These are phyloP conservation scores for Musa beccarii DNA, from an alignment of 176 grass and related monocot genomes.

Conservation along the genomic window DNA sequence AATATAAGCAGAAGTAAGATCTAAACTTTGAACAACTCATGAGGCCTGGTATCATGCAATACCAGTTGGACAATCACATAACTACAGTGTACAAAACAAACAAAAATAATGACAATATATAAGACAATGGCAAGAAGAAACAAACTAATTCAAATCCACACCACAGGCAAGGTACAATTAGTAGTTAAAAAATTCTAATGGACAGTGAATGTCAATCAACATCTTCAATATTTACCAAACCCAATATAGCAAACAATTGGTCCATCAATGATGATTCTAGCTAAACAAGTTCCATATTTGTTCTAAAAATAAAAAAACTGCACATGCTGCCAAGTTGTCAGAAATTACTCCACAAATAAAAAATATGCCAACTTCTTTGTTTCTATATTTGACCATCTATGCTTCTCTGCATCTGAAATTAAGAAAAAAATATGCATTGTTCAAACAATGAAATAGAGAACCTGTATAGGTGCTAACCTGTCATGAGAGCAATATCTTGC, in stretches of 20 bases:
- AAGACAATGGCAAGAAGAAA: neutral
- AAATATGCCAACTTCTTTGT: too few relatives aligned
- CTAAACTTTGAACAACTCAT: neutral
- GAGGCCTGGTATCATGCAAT: too few relatives aligned
- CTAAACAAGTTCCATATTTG: too few relatives aligned
- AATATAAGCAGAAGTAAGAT: constrained; percentile 14
- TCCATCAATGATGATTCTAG: too few relatives aligned
- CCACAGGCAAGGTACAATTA: neutral
- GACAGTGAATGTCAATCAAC: neutral
- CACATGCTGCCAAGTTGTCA: too few relatives aligned
- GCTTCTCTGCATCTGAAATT: neutral
- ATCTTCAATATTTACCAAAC: neutral
- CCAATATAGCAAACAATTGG: neutral
- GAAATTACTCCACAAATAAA: too few relatives aligned
- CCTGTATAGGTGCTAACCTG: constrained; percentile 34
- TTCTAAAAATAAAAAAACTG: too few relatives aligned
- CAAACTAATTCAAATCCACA: neutral
- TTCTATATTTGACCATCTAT: neutral
- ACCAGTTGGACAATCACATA: neutral
- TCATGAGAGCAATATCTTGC: constrained; percentile 95
- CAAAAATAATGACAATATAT: neutral
- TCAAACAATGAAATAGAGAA: neutral
- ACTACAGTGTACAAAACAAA: neutral
- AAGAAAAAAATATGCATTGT: neutral
- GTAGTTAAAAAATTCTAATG: neutral